Evolutionary conservation across 129 eudicot species (phyloP).

Genomic region (Saussurea involucrata): DNA sequence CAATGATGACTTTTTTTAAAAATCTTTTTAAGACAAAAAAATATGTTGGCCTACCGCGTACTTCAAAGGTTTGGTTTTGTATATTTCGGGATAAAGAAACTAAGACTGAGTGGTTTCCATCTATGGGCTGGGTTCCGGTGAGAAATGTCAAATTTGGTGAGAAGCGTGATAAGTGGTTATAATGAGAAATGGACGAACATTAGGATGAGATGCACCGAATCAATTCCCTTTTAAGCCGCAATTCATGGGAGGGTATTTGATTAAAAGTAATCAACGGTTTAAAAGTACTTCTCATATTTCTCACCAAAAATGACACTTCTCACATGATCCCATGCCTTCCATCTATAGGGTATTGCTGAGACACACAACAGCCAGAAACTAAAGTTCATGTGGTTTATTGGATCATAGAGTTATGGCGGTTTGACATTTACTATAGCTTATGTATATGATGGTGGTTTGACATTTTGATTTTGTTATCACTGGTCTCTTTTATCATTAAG

Average conservation of each 20-base stretch:
- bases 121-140: neutral
- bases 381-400: neutral
- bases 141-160: too few relatives aligned
- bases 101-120: neutral
- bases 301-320: too few relatives aligned
- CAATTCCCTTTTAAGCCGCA: too few relatives aligned
- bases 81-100: neutral
- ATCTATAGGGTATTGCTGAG: neutral
- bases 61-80: neutral
- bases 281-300: too few relatives aligned
- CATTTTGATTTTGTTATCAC: neutral
- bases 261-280: too few relatives aligned
- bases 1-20: neutral
- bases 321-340: too few relatives aligned
- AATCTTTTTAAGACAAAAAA: neutral
- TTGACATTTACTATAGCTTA: neutral
- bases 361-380: neutral
- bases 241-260: too few relatives aligned
- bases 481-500: neutral
- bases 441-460: neutral
- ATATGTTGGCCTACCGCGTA: neutral
- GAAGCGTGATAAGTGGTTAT: too few relatives aligned
- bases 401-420: neutral
- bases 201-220: too few relatives aligned
- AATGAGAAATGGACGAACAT: too few relatives aligned